phyloP scores from a whole-genome alignment of 495 filamentous ascomycete genomes.

The Penicillium chermesinum region DNA sequence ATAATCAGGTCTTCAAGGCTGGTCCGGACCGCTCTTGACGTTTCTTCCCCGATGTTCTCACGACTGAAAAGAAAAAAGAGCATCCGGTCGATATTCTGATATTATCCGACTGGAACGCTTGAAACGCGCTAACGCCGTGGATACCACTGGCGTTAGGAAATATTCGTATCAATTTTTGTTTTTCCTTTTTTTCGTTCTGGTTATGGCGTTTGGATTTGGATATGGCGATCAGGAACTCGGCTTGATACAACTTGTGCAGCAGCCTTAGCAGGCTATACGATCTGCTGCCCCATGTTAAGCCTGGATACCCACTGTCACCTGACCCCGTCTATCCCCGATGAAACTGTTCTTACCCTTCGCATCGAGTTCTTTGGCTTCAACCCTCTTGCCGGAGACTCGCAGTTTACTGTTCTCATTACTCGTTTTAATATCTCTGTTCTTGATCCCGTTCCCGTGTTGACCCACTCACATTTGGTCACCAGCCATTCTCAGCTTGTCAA shows the following conservation, averaged over 20 bases:
- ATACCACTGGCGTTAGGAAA: conserved; percentile 4
- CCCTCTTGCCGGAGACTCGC: conserved; percentile 5
- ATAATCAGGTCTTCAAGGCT: conserved; percentile 28
- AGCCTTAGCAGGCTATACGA: background rate
- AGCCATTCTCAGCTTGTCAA: conserved; percentile 1
- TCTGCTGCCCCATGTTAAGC: background rate
- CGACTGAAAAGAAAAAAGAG: conserved; percentile 13
- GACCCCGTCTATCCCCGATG: background rate
- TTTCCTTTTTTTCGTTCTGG: background rate
- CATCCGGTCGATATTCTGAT: background rate
- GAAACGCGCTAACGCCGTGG: background rate
- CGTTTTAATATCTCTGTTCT: conserved; percentile 9
- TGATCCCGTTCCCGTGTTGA: conserved; percentile 1
- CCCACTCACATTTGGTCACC: conserved; percentile 1
- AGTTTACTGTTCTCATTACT: conserved; percentile 4
- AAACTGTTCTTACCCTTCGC: background rate
- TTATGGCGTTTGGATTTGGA: background rate
- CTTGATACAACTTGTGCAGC: background rate
- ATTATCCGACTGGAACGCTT: background rate
- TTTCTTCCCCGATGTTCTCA: conserved; percentile 9
- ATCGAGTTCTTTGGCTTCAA: conserved; percentile 14
- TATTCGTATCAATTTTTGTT: background rate
- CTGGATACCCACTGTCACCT: background rate
- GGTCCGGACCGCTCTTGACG: conserved; percentile 26
- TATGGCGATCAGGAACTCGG: background rate